phyloP scores from a whole-genome alignment of 441 rosid genomes.

The Pelargonium exstipulatum region DNA sequence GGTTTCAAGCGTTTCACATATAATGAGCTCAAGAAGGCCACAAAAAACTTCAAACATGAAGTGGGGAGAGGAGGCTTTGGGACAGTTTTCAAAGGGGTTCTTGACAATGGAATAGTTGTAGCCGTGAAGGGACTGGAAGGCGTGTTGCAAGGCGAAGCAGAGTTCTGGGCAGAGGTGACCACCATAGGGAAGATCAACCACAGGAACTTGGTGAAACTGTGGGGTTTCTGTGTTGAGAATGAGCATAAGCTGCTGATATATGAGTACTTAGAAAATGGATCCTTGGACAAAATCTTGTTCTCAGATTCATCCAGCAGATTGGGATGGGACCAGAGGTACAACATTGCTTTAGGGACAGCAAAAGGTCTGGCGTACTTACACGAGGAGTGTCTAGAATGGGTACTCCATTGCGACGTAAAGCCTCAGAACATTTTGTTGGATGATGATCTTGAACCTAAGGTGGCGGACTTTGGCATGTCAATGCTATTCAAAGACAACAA shows the following conservation, averaged over 20 bases:
- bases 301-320: constrained; percentile 9
- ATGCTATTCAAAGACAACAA: constrained; percentile 19
- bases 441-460: constrained; percentile 20
- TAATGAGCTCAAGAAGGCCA: constrained; percentile 23
- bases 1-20: constrained; percentile 28
- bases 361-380: constrained; percentile 31
- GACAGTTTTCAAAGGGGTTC: constrained; percentile 22
- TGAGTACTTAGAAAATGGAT: constrained; percentile 26
- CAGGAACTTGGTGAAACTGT: constrained; percentile 29
- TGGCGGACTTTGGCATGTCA: constrained; percentile 26
- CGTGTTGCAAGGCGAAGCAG: constrained; percentile 25
- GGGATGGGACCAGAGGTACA: constrained; percentile 25
- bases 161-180: constrained; percentile 26
- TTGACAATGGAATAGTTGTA: constrained; percentile 18
- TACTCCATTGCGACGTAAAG: constrained; percentile 32
- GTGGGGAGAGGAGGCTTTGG: constrained; percentile 29
- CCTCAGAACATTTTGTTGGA: constrained; percentile 32
- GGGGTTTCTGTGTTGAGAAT: constrained; percentile 29
- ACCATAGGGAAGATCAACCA: constrained; percentile 24
- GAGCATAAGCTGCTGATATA: constrained; percentile 24
- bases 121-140: constrained; percentile 30
- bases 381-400: constrained; percentile 34
- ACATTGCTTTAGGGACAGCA: constrained; percentile 29
- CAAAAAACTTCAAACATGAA: constrained; percentile 27
- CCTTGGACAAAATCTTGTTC: constrained; percentile 26